Conservation (phyloP, 345 rosid genomes). For the Euclidium syriacum region DNA sequence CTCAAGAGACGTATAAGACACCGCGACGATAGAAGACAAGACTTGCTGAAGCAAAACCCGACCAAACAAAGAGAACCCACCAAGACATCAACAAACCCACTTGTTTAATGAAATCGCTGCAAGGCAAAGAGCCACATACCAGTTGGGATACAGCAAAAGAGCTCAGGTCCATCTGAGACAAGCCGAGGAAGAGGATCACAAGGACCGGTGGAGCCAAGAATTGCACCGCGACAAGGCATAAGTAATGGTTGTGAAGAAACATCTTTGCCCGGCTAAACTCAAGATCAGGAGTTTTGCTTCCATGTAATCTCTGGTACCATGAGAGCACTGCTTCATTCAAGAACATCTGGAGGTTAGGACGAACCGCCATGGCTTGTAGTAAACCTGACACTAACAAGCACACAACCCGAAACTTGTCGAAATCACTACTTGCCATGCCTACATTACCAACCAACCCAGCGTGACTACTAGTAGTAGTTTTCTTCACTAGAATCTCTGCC, state of each 20-base stretch:
- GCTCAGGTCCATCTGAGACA: constrained; percentile 51
- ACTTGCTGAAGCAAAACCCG: constrained; percentile 50
- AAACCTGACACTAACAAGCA: constrained; percentile 54
- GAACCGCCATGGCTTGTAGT: constrained; percentile 54
- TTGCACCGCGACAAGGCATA: constrained; percentile 74
- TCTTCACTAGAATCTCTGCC: constrained; percentile 43
- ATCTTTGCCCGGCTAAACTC: constrained; percentile 92
- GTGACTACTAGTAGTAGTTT: background rate
- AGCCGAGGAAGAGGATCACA: constrained; percentile 60
- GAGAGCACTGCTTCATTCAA: constrained; percentile 86
- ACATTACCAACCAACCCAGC: constrained; percentile 51
- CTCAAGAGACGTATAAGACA: constrained; percentile 59
- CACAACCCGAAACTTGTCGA: constrained; percentile 43
- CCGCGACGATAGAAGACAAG: constrained; percentile 67
- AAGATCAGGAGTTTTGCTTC: constrained; percentile 78
- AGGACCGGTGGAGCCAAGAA: constrained; percentile 57
- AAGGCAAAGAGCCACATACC: constrained; percentile 52
- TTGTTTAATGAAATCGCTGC: constrained; percentile 46
- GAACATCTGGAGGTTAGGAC: constrained; percentile 80
- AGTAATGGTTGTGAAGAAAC: constrained; percentile 81
- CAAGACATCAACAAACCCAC: constrained; percentile 69
- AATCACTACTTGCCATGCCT: constrained; percentile 47
- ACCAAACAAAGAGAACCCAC: constrained; percentile 81
- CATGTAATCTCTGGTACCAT: constrained; percentile 91
- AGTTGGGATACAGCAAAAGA: constrained; percentile 34